A percentile compares a stretch with the other conserved stretches of the same genome.
phyloP scores from a whole-genome alignment of 1,284 basidiomycete genomes.

The Caloboletus inedulis region DNA sequence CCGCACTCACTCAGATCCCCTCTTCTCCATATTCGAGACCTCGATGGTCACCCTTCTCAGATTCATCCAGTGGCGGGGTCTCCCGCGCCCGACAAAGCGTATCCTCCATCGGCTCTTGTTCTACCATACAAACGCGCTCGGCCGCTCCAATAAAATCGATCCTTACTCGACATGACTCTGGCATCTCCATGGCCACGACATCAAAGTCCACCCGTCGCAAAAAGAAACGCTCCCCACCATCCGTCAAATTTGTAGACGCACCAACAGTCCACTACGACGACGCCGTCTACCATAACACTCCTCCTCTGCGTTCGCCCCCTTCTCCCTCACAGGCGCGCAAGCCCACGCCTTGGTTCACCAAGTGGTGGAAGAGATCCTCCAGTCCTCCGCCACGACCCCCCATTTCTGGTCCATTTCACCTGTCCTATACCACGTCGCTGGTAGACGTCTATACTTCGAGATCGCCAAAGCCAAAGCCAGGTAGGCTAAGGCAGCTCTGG shows the following conservation, averaged over 20 bases:
- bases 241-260: conserved; percentile 44
- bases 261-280: conserved; percentile 38
- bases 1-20: conserved; percentile 8
- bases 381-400: conserved; percentile 23
- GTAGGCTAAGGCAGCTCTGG: conserved; percentile 31
- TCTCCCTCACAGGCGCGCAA: conserved; percentile 10
- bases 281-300: conserved; percentile 20
- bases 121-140: conserved; percentile 27
- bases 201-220: conserved; percentile 27
- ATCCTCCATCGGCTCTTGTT: conserved; percentile 33
- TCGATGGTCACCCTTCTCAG: conserved; percentile 18
- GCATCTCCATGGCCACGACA: conserved; percentile 34
- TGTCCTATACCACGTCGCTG: conserved; percentile 32
- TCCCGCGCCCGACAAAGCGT: conserved; percentile 31
- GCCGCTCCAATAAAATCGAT: conserved; percentile 29
- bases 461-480: conserved; percentile 15
- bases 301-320: conserved; percentile 23
- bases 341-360: conserved; percentile 25
- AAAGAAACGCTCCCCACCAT: conserved; percentile 36
- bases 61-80: conserved; percentile 13
- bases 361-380: conserved; percentile 29
- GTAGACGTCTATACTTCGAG: conserved; percentile 22
- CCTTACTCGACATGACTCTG: conserved; percentile 34
- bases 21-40: conserved; percentile 22
- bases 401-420: conserved; percentile 33